Evolutionary conservation across 108 stramenopile genomes (phyloP), one percentile per base, ranked within the genome.

Genomic region (Nitzschia inconspicua): DNA sequence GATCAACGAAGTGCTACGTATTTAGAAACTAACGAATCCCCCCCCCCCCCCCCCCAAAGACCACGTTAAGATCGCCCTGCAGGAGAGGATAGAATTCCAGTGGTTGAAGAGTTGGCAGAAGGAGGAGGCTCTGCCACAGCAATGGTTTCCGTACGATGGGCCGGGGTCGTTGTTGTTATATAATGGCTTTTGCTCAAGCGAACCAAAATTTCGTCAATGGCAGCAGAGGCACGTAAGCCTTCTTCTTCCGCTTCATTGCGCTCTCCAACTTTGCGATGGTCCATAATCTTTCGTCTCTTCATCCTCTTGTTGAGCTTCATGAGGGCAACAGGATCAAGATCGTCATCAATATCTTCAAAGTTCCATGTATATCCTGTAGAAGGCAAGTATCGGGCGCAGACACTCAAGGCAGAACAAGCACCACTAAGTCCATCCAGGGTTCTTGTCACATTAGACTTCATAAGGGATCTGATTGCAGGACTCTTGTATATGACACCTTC

Each of bases 401-500:
- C 73, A 65, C 80, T 82, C 14, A 92, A 60, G 4, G 79, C 73
- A 53, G 85, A 77, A 63, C 80, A 85, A 9, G 91, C 86, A 23
- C 83, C 84, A 10, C 52, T 47, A 1, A 92, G 59, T 30, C 84
- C 83, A 30, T 77, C 81, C 20, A 84, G 48, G 18, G 85, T 86
- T 29, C 86, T 70, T 8, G 91, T 49, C 30, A 88, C 65, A 60
- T 88, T 83, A 25, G 91, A 80, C 63, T 92, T 92, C 85, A 86
- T 86, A 3, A 85, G 41, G 32, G 80, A 80, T 42, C 91, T 74
- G 8, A 88, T 81, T 1, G 80, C 69, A 3, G 91, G 91, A 42
- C 80, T 60, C 47, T 88, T 92, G 69, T 91, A 91, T 34, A 91
- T 86, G 23, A 86, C 83, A 27, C 86, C 91, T 53, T 92, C 87